Evolutionary conservation across 345 rosid species (phyloP).

Genomic region (Eucalyptus coolabah): DNA sequence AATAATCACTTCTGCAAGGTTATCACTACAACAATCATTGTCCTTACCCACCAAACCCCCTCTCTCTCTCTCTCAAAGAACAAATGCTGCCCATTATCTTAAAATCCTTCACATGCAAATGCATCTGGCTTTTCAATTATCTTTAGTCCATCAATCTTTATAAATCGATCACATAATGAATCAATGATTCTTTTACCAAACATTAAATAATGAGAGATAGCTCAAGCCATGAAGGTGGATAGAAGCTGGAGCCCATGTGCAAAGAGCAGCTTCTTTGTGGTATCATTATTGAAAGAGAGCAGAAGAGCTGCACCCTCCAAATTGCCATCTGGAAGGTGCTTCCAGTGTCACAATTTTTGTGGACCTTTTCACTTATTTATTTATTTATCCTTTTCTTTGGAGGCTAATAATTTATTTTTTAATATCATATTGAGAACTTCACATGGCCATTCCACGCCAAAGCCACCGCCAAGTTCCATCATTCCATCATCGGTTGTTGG

Average conservation of each 20-base stretch:
- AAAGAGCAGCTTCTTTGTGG: neutral
- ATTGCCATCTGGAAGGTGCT: neutral
- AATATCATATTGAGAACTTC: neutral
- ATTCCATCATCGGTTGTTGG: neutral
- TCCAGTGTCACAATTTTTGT: neutral
- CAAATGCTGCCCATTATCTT: neutral
- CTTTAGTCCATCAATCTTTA: neutral
- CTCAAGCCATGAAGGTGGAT: neutral
- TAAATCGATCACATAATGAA: neutral
- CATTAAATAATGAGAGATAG: neutral
- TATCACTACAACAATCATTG: neutral
- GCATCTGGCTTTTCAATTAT: neutral
- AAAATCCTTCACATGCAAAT: neutral
- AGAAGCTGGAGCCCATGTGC: constrained; percentile 48
- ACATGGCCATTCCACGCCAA: constrained; percentile 21
- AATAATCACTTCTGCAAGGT: neutral
- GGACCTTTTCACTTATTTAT: neutral
- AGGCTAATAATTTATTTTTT: neutral
- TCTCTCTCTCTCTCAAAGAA: neutral
- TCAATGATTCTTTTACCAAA: neutral
- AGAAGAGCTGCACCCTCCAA: neutral
- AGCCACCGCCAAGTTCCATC: constrained; percentile 9
- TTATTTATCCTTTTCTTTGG: neutral
- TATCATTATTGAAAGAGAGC: neutral
- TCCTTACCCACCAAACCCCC: neutral